A percentile compares a stretch with the other conserved stretches of the same genome.
Evolutionary conservation across 768 basidiomycete species (phyloP).

Genomic region (Rhodotorula paludigena): DNA sequence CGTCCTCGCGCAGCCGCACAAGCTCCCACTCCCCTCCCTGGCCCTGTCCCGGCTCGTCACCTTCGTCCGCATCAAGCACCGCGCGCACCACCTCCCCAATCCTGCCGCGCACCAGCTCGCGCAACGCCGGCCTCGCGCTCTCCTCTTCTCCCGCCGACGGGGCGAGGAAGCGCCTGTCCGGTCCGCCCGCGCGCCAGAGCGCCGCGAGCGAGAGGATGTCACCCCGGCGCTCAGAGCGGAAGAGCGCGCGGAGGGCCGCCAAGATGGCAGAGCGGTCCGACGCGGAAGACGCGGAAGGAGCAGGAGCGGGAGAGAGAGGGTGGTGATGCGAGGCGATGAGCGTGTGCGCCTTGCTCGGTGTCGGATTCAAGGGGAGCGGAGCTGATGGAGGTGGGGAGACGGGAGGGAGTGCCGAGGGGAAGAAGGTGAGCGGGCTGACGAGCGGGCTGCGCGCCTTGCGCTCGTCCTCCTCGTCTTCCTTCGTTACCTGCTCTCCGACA

Average conservation of each 20-base stretch:
- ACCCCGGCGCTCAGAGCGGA: neutral
- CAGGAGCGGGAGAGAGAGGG: neutral
- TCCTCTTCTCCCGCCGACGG: neutral
- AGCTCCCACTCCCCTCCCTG: neutral
- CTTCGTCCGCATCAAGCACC: neutral
- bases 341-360: neutral
- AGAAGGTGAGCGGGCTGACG: constrained; percentile 37
- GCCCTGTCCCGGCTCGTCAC: neutral
- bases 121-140: neutral
- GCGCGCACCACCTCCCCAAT: neutral
- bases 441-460: constrained; percentile 21
- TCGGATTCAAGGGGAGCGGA: neutral
- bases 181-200: constrained; percentile 7
- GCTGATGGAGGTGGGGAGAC: neutral
- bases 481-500: neutral
- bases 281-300: neutral
- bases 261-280: too few relatives aligned
- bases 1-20: neutral
- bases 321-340: neutral
- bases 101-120: neutral
- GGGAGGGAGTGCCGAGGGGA: neutral
- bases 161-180: neutral
- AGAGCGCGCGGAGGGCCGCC: too few relatives aligned
- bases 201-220: neutral
- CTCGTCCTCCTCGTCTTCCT: constrained; percentile 17